These are phyloP conservation scores for Eucalyptus fibrosa DNA, from an alignment of 345 rosid genomes.

Conservation along the genomic window DNA sequence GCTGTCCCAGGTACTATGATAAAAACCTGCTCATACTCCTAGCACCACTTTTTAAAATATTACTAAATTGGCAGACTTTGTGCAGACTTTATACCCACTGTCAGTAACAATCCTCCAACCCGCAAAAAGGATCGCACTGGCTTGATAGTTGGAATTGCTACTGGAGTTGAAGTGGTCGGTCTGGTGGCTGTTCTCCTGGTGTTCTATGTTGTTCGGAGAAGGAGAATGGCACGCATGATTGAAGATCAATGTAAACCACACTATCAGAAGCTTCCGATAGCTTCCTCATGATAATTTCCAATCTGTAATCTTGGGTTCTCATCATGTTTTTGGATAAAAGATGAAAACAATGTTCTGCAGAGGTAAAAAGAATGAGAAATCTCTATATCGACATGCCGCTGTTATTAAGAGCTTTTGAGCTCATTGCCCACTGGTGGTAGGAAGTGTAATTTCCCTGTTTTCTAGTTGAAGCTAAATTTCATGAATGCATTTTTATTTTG, in stretches of 20 bases:
- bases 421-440: not conserved
- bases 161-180: constrained; percentile 25
- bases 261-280: not conserved
- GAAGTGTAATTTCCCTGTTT: not conserved
- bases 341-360: not conserved
- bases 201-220: constrained; percentile 20
- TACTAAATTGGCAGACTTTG: not conserved
- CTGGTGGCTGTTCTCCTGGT: constrained; percentile 11
- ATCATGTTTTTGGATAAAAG: not conserved
- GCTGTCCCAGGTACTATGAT: too few species aligned
- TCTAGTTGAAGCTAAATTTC: not conserved
- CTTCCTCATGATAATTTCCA: not conserved
- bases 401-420: not conserved
- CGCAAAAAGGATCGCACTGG: constrained; percentile 21
- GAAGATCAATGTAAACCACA: constrained; percentile 40
- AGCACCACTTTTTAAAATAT: not conserved
- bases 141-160: constrained; percentile 36
- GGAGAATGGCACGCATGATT: constrained; percentile 5
- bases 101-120: constrained; percentile 31
- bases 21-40: accelerated
- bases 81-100: constrained; percentile 63
- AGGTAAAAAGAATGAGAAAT: not conserved
- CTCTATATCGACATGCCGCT: not conserved
- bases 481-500: not conserved
- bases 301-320: not conserved